Evolutionary conservation across 352 stramenopile genomes (phyloP), one percentile per base, ranked within the genome.

Genomic region (Pythium graminicola): DNA sequence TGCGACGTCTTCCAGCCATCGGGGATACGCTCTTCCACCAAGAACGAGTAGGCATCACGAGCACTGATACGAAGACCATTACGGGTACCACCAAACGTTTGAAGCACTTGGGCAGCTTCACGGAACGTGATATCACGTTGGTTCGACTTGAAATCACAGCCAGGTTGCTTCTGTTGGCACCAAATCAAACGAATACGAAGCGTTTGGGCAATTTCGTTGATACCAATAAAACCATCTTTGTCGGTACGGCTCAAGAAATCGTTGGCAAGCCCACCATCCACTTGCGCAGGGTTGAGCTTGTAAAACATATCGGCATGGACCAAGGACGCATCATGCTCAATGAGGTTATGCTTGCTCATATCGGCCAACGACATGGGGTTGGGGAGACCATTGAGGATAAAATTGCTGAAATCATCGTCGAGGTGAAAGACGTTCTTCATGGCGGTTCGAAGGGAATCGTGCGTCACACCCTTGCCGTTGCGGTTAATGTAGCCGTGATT

Each of bases 401-500:
- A 64, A 28, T 70, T 48, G 17, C 65, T 69, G 48, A 81, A 45
- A 17, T 48, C 36, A 31, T 50, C 22, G 29, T 65, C 70, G 31
- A 76, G 40, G 57, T 73, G 74, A 45, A 66, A 80, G 4, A 72
- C 47, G 17, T 51, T 50, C 55, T 63, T 69, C 24, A 76, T 48
- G 19, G 60, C 65, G 5, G 65, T 35, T 23, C 39, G 41, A 9
- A 80, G 46, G 7, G 41, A 52, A 19, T 46, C 42, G 16, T 28
- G 51, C 5, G 48, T 60, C 29, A 80, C 44, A 40, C 74, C 61
- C 29, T 68, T 66, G 13, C 70, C 70, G 50, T 72, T 64, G 46
- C 56, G 56, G 26, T 47, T 48, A 40, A 64, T 64, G 46, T 74
- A 60, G 32, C 69, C 69, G 57, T 81, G 69, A 60, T 81, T 81